Evolutionary conservation across 129 eudicot genomes (phyloP).

Genomic region (Apium graveolens): DNA sequence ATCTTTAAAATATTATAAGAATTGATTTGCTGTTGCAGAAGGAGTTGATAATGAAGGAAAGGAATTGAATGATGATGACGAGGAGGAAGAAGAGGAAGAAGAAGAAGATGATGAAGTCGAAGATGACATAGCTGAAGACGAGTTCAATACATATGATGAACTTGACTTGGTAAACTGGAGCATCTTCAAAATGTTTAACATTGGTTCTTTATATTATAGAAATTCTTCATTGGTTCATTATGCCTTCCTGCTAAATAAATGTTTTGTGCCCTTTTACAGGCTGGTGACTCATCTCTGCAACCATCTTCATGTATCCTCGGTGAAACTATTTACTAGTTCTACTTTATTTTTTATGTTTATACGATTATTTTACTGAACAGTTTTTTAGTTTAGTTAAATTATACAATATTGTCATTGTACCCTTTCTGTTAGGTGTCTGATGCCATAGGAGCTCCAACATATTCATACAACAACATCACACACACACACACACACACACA

Average conservation of each 20-base stretch:
- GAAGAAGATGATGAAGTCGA: slow-evolving; percentile 48
- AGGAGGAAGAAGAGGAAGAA: slow-evolving; percentile 46
- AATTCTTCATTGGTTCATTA: background rate
- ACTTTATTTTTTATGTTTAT: too few relatives aligned
- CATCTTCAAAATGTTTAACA: background rate
- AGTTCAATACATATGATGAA: slow-evolving; percentile 43
- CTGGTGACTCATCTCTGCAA: slow-evolving; percentile 34
- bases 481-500: too few relatives aligned
- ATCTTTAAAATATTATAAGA: background rate
- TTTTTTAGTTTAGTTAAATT: background rate
- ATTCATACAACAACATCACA: too few relatives aligned
- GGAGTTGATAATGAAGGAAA: slow-evolving; percentile 40
- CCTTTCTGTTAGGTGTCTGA: background rate
- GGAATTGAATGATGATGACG: slow-evolving; percentile 35
- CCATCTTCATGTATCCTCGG: slow-evolving; percentile 56
- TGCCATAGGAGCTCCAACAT: too few relatives aligned
- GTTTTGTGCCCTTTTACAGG: slow-evolving; percentile 32
- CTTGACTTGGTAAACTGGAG: slow-evolving; percentile 34
- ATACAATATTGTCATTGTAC: background rate
- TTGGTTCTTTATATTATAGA: background rate
- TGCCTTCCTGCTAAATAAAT: background rate
- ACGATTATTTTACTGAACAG: background rate
- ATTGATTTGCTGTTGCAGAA: slow-evolving; percentile 28
- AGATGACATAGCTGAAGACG: slow-evolving; percentile 58
- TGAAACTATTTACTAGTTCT: background rate